phyloP scores from a whole-genome alignment of 192 early-diverging fungal species.

The Backusella australiensis region DNA sequence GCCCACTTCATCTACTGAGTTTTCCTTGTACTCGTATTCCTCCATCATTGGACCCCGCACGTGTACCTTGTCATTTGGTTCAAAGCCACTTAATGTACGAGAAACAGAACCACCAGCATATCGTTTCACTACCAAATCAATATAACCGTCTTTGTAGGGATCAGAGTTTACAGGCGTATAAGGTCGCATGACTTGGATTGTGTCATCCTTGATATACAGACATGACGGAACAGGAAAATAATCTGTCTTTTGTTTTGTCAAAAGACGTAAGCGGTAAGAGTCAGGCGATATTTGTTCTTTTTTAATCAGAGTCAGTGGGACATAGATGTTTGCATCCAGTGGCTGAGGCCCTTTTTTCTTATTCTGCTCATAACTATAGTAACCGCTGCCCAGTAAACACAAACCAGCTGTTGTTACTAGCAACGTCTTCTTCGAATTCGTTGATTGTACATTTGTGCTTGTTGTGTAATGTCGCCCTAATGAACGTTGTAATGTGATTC shows the following conservation, averaged over 20 bases:
- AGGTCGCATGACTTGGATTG: slow-evolving; percentile 64
- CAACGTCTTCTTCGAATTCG: neutral
- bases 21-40: slow-evolving; percentile 44
- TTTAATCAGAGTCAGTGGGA: slow-evolving; percentile 45
- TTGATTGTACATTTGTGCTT: neutral
- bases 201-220: slow-evolving; percentile 67
- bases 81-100: slow-evolving; percentile 53
- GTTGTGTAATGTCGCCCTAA: neutral
- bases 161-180: slow-evolving; percentile 65
- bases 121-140: slow-evolving; percentile 67
- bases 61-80: slow-evolving; percentile 53
- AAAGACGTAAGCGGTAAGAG: slow-evolving; percentile 58
- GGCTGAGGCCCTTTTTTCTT: neutral
- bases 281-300: slow-evolving; percentile 46
- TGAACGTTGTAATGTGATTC: neutral
- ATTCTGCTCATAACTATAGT: neutral
- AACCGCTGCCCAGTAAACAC: neutral
- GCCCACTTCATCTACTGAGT: slow-evolving; percentile 47
- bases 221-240: slow-evolving; percentile 52
- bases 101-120: slow-evolving; percentile 68
- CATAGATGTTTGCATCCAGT: slow-evolving; percentile 48
- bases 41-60: slow-evolving; percentile 64
- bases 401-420: neutral
- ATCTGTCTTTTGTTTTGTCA: slow-evolving; percentile 23
- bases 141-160: slow-evolving; percentile 40